These are phyloP conservation scores for Pisolithus microcarpus DNA, from an alignment of 768 basidiomycete species.

Conservation along the genomic window DNA sequence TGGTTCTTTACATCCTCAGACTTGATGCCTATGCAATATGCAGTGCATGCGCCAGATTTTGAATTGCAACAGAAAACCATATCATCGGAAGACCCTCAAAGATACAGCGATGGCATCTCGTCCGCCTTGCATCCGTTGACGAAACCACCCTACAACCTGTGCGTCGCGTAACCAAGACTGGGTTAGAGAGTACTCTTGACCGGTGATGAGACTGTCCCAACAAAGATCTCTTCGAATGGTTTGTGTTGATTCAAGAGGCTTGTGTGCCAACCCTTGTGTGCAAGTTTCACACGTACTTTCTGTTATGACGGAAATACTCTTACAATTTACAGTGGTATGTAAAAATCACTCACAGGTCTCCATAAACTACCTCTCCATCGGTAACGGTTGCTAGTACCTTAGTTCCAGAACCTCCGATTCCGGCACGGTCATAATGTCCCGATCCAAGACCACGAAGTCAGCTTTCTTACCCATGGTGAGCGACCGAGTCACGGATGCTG, in stretches of 20 bases:
- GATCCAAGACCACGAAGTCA: conserved; percentile 80
- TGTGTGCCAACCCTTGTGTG: too few relatives aligned
- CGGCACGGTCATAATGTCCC: conserved; percentile 68
- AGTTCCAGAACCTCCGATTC: conserved; percentile 54
- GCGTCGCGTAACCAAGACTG: conserved; percentile 88
- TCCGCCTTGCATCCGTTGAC: conserved; percentile 79
- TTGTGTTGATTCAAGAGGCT: too few relatives aligned
- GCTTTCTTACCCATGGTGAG: conserved; percentile 74
- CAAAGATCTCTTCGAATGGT: too few relatives aligned
- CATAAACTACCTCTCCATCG: conserved; percentile 65
- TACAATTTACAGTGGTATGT: not conserved
- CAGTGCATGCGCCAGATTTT: conserved; percentile 2
- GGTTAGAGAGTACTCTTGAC: conserved; percentile 56
- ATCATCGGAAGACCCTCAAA: too few relatives aligned
- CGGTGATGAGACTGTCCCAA: not conserved
- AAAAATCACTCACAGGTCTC: conserved; percentile 25
- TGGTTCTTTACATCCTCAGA: conserved; percentile 5
- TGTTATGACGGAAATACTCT: too few relatives aligned
- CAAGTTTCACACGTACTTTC: too few relatives aligned
- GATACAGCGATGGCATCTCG: conserved; percentile 29
- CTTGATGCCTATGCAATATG: conserved; percentile 13
- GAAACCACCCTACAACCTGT: conserved; percentile 84
- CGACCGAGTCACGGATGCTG: conserved; percentile 65
- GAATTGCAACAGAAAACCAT: not conserved
- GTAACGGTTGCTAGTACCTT: conserved; percentile 69